A percentile compares a stretch with the other conserved stretches of the same genome.
Evolutionary conservation across 192 early-diverging fungal species (phyloP).

Genomic region (Linnemannia exigua): DNA sequence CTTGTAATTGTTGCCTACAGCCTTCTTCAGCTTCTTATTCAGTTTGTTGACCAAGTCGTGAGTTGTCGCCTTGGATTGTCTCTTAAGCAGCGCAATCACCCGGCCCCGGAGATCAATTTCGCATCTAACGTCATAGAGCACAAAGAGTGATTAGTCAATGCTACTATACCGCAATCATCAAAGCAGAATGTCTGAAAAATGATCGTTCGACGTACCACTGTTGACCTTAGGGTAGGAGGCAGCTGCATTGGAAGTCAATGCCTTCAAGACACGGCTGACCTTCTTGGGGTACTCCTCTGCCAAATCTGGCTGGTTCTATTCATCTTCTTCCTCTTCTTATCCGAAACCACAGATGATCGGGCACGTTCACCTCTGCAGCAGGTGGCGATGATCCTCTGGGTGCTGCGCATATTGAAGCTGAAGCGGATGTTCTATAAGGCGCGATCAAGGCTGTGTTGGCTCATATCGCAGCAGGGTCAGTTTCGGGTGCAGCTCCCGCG

Average conservation of each 20-base stretch:
- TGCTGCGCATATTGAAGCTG: conserved; percentile 1
- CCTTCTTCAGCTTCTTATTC: conserved; percentile 72
- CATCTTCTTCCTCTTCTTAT: conserved; percentile 32
- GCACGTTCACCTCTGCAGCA: conserved; percentile 11
- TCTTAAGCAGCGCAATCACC: conserved; percentile 72
- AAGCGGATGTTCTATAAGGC: conserved; percentile 59
- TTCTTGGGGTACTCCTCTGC: conserved; percentile 38
- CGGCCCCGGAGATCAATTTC: conserved; percentile 74
- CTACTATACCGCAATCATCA: neutral
- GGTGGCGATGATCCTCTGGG: conserved; percentile 17
- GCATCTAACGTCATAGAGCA: conserved; percentile 14
- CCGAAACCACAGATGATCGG: neutral
- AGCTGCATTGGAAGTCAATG: neutral
- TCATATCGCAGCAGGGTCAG: conserved; percentile 63
- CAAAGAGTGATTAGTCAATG: neutral
- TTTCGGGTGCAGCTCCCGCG: conserved; percentile 52
- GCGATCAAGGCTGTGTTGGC: conserved; percentile 78
- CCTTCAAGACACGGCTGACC: conserved; percentile 21
- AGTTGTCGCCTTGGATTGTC: conserved; percentile 67
- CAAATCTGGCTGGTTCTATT: conserved; percentile 18
- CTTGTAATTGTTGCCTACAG: conserved; percentile 60
- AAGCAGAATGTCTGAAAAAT: neutral
- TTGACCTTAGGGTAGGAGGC: neutral
- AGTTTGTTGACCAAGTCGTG: conserved; percentile 74
- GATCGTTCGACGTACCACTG: conserved; percentile 20